Conservation (phyloP, 305 asterid genomes). For the Coffea humblotiana region DNA sequence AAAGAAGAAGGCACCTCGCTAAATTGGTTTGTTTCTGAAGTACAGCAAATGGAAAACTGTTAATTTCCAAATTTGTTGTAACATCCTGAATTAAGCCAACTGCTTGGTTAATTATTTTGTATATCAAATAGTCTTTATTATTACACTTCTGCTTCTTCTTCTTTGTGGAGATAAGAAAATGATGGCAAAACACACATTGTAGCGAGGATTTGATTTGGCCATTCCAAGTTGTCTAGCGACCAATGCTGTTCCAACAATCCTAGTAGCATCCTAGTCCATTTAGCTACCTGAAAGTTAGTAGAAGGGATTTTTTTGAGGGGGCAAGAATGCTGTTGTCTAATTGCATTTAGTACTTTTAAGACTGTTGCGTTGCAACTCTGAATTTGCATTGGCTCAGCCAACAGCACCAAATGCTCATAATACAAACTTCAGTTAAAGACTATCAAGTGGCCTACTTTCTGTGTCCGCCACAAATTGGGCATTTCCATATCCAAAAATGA, state of each 20-base stretch:
- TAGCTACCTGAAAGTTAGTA: too few species aligned
- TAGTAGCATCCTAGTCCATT: too few species aligned
- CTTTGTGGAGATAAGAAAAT: not conserved
- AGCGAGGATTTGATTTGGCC: not conserved
- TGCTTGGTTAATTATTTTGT: not conserved
- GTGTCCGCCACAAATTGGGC: too few species aligned
- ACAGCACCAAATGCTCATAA: too few species aligned
- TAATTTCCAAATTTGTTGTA: not conserved
- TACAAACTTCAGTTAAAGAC: too few species aligned
- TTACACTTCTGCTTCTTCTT: not conserved
- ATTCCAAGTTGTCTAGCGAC: not conserved
- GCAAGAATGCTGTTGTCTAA: too few species aligned
- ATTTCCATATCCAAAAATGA: too few species aligned
- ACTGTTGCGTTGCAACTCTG: too few species aligned
- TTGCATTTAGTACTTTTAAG: too few species aligned
- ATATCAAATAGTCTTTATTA: not conserved
- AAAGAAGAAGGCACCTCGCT: conserved; percentile 74
- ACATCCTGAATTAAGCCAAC: not conserved
- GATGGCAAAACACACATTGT: not conserved
- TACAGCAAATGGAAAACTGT: not conserved
- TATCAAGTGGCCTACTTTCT: too few species aligned
- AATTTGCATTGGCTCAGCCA: too few species aligned
- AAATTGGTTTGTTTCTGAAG: not conserved
- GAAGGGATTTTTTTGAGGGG: too few species aligned
- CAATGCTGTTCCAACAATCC: not conserved